A percentile compares a stretch with the other conserved stretches of the same genome.
phyloP scores from a whole-genome alignment of 2,329 filamentous ascomycete genomes.

The Mollisiaceae sp. region DNA sequence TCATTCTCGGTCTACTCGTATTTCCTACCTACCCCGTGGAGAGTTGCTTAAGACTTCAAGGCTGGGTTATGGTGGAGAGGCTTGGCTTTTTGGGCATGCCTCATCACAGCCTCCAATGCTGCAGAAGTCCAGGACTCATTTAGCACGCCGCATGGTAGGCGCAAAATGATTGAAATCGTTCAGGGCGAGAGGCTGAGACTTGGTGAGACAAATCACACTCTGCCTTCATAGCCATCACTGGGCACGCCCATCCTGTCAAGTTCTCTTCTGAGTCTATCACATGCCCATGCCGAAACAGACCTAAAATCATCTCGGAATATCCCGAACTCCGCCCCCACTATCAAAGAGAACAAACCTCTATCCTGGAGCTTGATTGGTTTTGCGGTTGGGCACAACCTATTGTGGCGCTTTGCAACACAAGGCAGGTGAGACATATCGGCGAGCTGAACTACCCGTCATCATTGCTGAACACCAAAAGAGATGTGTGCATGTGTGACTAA shows the following conservation, averaged over 20 bases:
- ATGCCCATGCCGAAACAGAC: constrained; percentile 2
- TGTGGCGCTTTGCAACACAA: background rate
- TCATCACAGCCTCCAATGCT: background rate
- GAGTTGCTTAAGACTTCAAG: background rate
- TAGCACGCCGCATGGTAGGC: background rate
- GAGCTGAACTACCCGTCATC: background rate
- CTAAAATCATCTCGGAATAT: constrained; percentile 2
- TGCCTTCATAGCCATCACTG: background rate
- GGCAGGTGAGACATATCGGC: constrained; percentile 7
- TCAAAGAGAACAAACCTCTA: background rate
- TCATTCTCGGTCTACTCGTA: background rate
- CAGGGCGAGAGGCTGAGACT: constrained; percentile 7
- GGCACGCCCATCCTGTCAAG: background rate
- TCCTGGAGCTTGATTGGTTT: background rate
- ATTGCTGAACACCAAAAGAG: constrained; percentile 1
- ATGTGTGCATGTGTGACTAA: constrained; percentile 8
- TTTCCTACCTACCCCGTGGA: background rate
- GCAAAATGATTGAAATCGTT: background rate
- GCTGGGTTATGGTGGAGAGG: background rate
- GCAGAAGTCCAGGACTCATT: constrained; percentile 2
- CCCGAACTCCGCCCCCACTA: background rate
- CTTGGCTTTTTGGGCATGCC: background rate
- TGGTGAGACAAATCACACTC: constrained; percentile 6
- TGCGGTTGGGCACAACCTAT: too few species aligned
- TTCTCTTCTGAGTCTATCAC: background rate